A percentile compares a stretch with the other conserved stretches of the same genome.
phyloP scores from a whole-genome alignment of 441 rosid species.

The Rhodomyrtus psidioides region DNA sequence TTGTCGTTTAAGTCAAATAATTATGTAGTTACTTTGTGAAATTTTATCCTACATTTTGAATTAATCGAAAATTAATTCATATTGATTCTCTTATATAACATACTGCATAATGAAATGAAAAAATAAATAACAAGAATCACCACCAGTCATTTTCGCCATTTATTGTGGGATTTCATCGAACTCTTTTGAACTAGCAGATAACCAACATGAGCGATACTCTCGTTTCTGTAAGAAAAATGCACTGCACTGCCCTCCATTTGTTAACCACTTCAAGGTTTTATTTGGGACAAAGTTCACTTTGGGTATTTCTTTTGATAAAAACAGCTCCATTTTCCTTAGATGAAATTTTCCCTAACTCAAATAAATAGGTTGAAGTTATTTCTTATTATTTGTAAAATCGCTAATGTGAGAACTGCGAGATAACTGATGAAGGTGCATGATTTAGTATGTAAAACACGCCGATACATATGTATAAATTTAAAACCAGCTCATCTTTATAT shows the following conservation, averaged over 20 bases:
- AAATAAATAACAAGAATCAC: too few relatives aligned
- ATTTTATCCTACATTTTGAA: too few relatives aligned
- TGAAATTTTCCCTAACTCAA: background rate
- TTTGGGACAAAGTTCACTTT: background rate
- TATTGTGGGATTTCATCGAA: too few relatives aligned
- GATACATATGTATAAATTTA: background rate
- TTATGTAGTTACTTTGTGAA: too few relatives aligned
- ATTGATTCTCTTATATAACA: too few relatives aligned
- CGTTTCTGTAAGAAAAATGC: too few relatives aligned
- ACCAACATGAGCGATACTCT: too few relatives aligned
- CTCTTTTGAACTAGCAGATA: too few relatives aligned
- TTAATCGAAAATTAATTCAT: too few relatives aligned
- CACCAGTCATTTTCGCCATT: too few relatives aligned
- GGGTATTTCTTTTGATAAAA: background rate
- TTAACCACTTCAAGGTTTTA: background rate
- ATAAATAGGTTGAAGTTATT: background rate
- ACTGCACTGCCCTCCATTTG: background rate
- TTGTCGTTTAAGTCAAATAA: too few relatives aligned
- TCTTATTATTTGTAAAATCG: background rate
- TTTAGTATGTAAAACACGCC: background rate
- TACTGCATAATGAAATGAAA: too few relatives aligned
- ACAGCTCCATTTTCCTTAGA: background rate
- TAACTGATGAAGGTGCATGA: background rate
- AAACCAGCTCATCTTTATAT: background rate
- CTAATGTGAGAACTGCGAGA: background rate